phyloP scores from a whole-genome alignment of 805 yeast species.

The Candida nemodendra region DNA sequence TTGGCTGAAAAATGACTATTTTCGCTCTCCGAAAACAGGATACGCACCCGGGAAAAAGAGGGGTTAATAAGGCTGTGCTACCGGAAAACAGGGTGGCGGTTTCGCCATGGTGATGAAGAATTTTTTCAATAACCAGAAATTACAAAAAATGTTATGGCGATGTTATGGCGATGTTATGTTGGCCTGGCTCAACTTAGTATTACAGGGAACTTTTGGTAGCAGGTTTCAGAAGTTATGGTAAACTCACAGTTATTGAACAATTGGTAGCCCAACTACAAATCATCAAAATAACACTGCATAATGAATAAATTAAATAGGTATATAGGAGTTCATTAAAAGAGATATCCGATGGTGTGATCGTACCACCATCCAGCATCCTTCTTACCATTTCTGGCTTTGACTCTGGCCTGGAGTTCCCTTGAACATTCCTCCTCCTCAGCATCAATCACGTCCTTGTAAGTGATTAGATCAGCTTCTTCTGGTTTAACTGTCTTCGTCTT shows the following conservation, averaged over 20 bases:
- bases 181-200: too few species aligned
- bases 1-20: too few species aligned
- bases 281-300: too few species aligned
- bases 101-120: background rate
- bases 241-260: too few species aligned
- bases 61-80: too few species aligned
- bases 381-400: slow-evolving; percentile 16
- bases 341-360: slow-evolving; percentile 29
- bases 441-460: slow-evolving; percentile 55
- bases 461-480: slow-evolving; percentile 58
- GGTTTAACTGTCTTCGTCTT: slow-evolving; percentile 51
- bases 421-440: slow-evolving; percentile 47
- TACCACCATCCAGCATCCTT: slow-evolving; percentile 28
- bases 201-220: too few species aligned
- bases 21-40: slow-evolving; percentile 1
- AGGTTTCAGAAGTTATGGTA: too few species aligned
- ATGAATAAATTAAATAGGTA: background rate
- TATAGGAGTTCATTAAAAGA: slow-evolving; percentile 19
- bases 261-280: too few species aligned
- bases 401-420: slow-evolving; percentile 13
- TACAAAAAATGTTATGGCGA: too few species aligned
- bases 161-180: too few species aligned
- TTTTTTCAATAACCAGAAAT: too few species aligned
- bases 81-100: background rate
- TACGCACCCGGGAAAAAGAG: background rate